A percentile compares a stretch with the other conserved stretches of the same genome.
These are phyloP conservation scores for Penicillium egyptiacum DNA, from an alignment of 495 filamentous ascomycete species.

Conservation along the genomic window DNA sequence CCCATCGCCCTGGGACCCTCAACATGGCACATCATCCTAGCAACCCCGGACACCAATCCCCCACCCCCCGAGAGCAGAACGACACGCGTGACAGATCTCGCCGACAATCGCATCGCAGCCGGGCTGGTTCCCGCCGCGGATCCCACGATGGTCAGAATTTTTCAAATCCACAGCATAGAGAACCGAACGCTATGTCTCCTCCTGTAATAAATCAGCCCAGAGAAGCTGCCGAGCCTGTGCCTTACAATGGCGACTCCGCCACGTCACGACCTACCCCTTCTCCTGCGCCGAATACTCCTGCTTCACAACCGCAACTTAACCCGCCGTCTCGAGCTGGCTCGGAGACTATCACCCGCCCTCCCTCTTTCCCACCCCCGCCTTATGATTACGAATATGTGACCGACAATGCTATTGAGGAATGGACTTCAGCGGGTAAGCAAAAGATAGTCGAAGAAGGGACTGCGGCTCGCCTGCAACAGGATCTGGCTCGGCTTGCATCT, in stretches of 20 bases:
- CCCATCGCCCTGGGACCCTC: constrained; percentile 61
- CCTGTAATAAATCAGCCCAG: constrained; percentile 33
- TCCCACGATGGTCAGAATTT: constrained; percentile 36
- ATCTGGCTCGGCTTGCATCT: constrained; percentile 61
- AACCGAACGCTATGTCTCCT: constrained; percentile 39
- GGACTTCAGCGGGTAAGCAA: constrained; percentile 50
- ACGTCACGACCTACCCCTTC: constrained; percentile 25
- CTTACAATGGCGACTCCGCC: constrained; percentile 26
- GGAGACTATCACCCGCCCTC: constrained; percentile 20
- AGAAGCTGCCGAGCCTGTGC: constrained; percentile 26
- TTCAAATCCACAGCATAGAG: constrained; percentile 33
- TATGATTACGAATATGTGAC: constrained; percentile 62
- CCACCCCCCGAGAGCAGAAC: constrained; percentile 40
- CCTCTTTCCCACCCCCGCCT: constrained; percentile 27
- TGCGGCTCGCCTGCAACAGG: constrained; percentile 60
- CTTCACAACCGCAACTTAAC: constrained; percentile 26
- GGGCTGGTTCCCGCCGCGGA: constrained; percentile 33
- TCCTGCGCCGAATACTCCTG: constrained; percentile 29
- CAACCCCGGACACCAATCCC: constrained; percentile 32
- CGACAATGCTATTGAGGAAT: constrained; percentile 46
- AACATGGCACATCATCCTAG: constrained; percentile 55
- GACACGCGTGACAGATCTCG: constrained; percentile 47
- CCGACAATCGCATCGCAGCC: constrained; percentile 45
- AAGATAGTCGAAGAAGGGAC: constrained; percentile 47
- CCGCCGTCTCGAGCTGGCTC: constrained; percentile 21